phyloP scores from a whole-genome alignment of 2,329 filamentous ascomycete species.

The Chlorencoelia australis region DNA sequence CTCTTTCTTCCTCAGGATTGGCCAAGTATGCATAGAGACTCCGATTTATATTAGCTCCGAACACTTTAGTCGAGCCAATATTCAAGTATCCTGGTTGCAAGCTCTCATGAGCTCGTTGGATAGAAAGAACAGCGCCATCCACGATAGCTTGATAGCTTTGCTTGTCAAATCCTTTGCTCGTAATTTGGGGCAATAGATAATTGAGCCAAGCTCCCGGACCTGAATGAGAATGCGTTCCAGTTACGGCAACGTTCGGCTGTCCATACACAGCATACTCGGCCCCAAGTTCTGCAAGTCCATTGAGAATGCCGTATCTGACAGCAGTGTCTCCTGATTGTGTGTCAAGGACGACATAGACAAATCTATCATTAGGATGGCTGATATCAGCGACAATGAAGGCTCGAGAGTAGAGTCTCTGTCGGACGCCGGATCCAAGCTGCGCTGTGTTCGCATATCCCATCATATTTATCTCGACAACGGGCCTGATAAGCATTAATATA shows the following conservation, averaged over 20 bases:
- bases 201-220: conserved; percentile 91
- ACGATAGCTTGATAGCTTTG: conserved; percentile 87
- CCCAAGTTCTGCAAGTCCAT: conserved; percentile 61
- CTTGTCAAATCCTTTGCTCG: conserved; percentile 73
- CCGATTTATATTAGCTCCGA: conserved; percentile 77
- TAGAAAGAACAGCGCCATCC: conserved; percentile 71
- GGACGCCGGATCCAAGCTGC: conserved; percentile 73
- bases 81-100: conserved; percentile 57
- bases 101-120: conserved; percentile 68
- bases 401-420: conserved; percentile 79
- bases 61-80: conserved; percentile 58
- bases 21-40: conserved; percentile 81
- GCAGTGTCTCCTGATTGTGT: conserved; percentile 83
- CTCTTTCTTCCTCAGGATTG: conserved; percentile 70
- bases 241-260: conserved; percentile 76
- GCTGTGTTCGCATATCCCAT: conserved; percentile 85
- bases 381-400: conserved; percentile 77
- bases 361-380: conserved; percentile 55
- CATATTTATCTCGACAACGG: conserved; percentile 81
- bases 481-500: conserved; percentile 35
- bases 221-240: conserved; percentile 86
- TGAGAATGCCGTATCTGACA: conserved; percentile 74
- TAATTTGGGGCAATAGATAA: conserved; percentile 86
- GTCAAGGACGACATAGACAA: conserved; percentile 83
- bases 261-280: conserved; percentile 64